Conservation (phyloP, 2,329 filamentous ascomycete species). For the Talaromyces pinophilus region DNA sequence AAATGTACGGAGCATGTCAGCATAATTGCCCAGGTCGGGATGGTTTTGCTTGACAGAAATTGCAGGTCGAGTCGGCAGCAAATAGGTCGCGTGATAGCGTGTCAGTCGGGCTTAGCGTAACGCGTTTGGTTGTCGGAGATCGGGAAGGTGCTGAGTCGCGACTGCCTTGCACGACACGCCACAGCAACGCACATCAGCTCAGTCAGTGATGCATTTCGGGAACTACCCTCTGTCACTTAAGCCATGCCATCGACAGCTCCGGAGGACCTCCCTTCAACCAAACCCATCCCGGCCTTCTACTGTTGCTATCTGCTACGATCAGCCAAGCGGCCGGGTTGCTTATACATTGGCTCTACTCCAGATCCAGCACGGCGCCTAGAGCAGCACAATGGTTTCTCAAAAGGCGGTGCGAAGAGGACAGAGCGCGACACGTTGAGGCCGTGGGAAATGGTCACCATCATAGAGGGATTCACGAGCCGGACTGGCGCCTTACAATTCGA, state of each 20-base stretch:
- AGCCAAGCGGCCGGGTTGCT: slow-evolving; percentile 64
- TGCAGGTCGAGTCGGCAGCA: background rate
- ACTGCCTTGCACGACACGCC: background rate
- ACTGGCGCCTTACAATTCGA: slow-evolving; percentile 92
- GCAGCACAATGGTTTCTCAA: slow-evolving; percentile 85
- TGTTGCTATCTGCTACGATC: slow-evolving; percentile 91
- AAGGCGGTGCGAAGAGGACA: slow-evolving; percentile 80
- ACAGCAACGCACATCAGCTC: background rate
- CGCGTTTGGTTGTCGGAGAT: background rate
- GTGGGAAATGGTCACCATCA: slow-evolving; percentile 86
- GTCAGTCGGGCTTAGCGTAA: background rate
- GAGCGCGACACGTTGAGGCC: slow-evolving; percentile 68
- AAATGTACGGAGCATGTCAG: background rate
- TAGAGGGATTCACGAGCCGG: slow-evolving; percentile 85
- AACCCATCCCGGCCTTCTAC: slow-evolving; percentile 79
- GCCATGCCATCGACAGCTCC: slow-evolving; percentile 8
- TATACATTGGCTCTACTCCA: slow-evolving; percentile 92
- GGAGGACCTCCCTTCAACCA: background rate
- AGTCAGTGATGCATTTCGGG: background rate
- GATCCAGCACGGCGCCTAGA: slow-evolving; percentile 79
- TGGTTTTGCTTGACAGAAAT: background rate
- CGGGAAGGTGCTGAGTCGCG: background rate
- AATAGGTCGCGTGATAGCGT: background rate
- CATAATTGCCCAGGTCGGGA: background rate
- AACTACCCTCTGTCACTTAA: background rate